Conservation (phyloP, 345 rosid genomes). For the Kandelia obovata region DNA sequence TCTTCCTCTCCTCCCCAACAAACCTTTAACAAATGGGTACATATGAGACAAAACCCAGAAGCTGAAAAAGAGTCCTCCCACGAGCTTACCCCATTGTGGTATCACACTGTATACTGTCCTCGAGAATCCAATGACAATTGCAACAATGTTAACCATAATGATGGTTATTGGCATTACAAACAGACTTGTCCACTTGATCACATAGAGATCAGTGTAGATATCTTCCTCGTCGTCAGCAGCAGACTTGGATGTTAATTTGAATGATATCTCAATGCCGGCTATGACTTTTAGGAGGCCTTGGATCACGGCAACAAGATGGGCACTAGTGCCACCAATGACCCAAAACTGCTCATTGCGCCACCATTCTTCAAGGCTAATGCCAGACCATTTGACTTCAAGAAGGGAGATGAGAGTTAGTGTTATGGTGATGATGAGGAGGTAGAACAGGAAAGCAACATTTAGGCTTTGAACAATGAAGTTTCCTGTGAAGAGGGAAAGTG, state of each 20-base stretch:
- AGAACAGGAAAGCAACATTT: conserved; percentile 52
- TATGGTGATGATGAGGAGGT: conserved; percentile 61
- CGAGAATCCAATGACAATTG: conserved; percentile 64
- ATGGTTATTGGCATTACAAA: conserved; percentile 81
- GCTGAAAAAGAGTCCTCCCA: conserved; percentile 82
- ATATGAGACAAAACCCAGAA: conserved; percentile 87
- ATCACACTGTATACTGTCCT: conserved; percentile 75
- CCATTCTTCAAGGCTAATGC: conserved; percentile 73
- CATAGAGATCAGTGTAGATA: conserved; percentile 64
- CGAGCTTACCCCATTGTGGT: conserved; percentile 81
- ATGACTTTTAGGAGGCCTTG: conserved; percentile 82
- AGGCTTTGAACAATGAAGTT: conserved; percentile 67
- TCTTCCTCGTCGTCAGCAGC: conserved; percentile 74
- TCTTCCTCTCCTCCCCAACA: conserved; percentile 82
- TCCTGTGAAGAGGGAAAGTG: conserved; percentile 75
- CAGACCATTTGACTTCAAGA: conserved; percentile 91
- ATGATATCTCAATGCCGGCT: conserved; percentile 83
- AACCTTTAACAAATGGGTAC: conserved; percentile 78
- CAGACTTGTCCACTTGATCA: conserved; percentile 85
- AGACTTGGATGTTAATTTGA: conserved; percentile 70
- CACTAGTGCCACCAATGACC: conserved; percentile 89
- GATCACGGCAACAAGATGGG: conserved; percentile 75
- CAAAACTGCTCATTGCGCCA: conserved; percentile 97
- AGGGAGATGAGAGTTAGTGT: conserved; percentile 65
- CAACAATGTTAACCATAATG: conserved; percentile 59